These are phyloP conservation scores for Anastatica hierochuntica DNA, from an alignment of 345 rosid genomes.

Conservation along the genomic window DNA sequence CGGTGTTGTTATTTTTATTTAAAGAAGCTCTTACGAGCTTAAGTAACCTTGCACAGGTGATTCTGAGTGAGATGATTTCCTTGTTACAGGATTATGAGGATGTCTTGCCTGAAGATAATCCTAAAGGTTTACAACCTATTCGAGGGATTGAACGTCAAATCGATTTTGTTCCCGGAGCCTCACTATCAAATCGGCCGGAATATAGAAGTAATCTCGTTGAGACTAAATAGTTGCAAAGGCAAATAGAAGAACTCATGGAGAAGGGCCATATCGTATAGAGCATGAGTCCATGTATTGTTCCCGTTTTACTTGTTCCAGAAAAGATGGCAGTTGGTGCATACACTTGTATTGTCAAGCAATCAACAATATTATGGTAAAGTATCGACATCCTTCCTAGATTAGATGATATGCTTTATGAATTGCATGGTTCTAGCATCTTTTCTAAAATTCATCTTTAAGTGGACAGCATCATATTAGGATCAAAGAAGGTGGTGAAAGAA, in stretches of 20 bases:
- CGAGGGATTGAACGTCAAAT: background rate
- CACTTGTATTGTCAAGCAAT: too few species aligned
- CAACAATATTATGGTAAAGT: too few species aligned
- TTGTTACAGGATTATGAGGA: background rate
- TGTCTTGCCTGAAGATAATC: background rate
- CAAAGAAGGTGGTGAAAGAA: too few species aligned
- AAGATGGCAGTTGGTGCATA: background rate
- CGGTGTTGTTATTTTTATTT: background rate
- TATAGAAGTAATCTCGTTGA: background rate
- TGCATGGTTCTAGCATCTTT: too few species aligned
- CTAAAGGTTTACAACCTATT: background rate
- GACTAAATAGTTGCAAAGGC: background rate
- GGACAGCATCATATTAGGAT: too few species aligned
- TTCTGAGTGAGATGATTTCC: background rate
- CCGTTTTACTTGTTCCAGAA: background rate
- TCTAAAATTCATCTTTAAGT: too few species aligned
- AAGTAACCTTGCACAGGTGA: background rate
- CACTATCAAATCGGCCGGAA: background rate
- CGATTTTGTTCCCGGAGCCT: background rate
- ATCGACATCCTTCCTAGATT: too few species aligned
- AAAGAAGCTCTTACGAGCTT: background rate
- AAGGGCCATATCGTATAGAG: background rate
- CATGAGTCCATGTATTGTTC: background rate
- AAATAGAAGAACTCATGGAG: background rate
- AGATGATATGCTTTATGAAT: too few species aligned